Percentiles rank a stretch among this genome's conserved stretches.
Conservation (phyloP, 352 stramenopile genomes). For the Pythium phragmiticola region DNA sequence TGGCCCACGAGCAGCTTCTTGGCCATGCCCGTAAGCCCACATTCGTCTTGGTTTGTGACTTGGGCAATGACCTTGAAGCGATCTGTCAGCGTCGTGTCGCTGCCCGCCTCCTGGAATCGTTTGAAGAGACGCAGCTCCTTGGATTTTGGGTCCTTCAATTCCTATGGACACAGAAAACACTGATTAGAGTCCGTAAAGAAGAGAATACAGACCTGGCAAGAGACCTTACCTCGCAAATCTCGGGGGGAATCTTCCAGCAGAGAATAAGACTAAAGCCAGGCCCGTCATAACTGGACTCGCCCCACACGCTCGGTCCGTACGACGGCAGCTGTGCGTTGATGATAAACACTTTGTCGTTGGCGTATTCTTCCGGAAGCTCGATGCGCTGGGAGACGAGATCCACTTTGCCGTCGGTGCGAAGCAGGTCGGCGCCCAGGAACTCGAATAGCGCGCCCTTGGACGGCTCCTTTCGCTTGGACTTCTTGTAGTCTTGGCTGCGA, state of each 20-base stretch:
- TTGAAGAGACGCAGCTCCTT: conserved; percentile 63
- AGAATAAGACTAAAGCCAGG: conserved; percentile 74
- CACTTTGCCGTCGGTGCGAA: conserved; percentile 67
- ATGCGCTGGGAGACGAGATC: conserved; percentile 77
- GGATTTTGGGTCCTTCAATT: conserved; percentile 55
- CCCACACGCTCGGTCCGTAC: conserved; percentile 77
- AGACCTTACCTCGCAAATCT: conserved; percentile 47
- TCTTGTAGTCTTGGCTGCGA: conserved; percentile 80
- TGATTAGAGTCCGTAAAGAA: not conserved
- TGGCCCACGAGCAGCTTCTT: conserved; percentile 80
- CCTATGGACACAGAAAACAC: conserved; percentile 22
- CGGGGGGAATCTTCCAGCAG: conserved; percentile 78
- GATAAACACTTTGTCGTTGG: conserved; percentile 67
- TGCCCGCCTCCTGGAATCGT: conserved; percentile 65
- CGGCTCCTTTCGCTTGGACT: conserved; percentile 76
- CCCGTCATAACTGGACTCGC: conserved; percentile 57
- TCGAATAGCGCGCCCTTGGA: conserved; percentile 60
- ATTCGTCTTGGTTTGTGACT: conserved; percentile 84
- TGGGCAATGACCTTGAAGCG: conserved; percentile 87
- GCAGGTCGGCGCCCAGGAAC: conserved; percentile 72
- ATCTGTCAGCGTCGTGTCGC: conserved; percentile 68
- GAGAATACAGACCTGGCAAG: not conserved
- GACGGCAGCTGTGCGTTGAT: conserved; percentile 81
- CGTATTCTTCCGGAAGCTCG: conserved; percentile 54
- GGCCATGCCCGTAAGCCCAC: conserved; percentile 66